phyloP scores from a whole-genome alignment of 106 monocot species.

The Ottelia alismoides region DNA sequence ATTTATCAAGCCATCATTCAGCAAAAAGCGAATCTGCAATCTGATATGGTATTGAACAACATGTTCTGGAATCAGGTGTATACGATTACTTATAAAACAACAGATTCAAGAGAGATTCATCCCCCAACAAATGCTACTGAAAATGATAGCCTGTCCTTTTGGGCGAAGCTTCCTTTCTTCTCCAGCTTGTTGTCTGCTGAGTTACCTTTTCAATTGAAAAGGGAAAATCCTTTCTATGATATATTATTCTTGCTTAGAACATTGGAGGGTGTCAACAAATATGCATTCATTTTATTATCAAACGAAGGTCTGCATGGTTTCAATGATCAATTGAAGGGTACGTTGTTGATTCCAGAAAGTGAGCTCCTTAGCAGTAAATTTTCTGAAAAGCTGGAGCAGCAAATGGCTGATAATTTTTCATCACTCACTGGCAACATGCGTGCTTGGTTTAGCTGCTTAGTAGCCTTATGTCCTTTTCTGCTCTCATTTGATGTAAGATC shows the following conservation, averaged over 20 bases:
- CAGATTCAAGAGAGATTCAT: background rate
- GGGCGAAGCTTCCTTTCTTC: constrained; percentile 38
- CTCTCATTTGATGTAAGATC: constrained; percentile 72
- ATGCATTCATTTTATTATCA: constrained; percentile 26
- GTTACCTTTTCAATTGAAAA: constrained; percentile 54
- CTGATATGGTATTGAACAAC: constrained; percentile 32
- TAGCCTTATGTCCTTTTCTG: constrained; percentile 56
- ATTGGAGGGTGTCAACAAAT: constrained; percentile 58
- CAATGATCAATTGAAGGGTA: constrained; percentile 25
- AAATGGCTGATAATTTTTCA: constrained; percentile 61
- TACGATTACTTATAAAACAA: constrained; percentile 47
- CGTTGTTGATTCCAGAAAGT: constrained; percentile 25
- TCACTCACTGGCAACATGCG: constrained; percentile 41
- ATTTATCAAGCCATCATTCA: constrained; percentile 69
- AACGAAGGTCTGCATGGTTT: constrained; percentile 30
- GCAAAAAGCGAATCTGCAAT: constrained; percentile 17
- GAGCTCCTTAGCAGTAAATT: constrained; percentile 65
- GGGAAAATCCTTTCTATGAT: constrained; percentile 49
- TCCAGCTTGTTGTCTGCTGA: constrained; percentile 35
- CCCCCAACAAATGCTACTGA: background rate
- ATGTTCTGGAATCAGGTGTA: constrained; percentile 63
- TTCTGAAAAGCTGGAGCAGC: constrained; percentile 74
- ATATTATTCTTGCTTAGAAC: constrained; percentile 61
- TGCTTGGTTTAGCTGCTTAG: constrained; percentile 59
- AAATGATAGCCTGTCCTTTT: constrained; percentile 11